Base-by-base conservation (phyloP, 148 eudicot species). In the Heliamphora exappendiculata region DNA sequence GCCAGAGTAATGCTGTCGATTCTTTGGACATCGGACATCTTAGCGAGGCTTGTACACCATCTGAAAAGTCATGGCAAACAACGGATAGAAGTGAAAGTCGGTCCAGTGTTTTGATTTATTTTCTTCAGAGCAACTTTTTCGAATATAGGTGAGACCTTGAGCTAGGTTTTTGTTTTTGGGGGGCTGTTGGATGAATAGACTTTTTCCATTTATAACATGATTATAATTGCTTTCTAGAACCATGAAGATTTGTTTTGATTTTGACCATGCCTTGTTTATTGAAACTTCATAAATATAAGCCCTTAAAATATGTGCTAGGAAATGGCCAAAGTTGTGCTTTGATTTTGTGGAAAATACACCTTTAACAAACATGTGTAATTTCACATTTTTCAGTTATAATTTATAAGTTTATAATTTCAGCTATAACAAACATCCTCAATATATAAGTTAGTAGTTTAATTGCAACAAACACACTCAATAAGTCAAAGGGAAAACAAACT, bases 101-200 rank as follows among this genome's bases (percentile, higher is more conserved):
- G 71, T 78, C 88, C 59, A 74, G 78, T 71, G 71, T 79, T 79
- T 81, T 85, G 83, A 84, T 88, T 81, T 87, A 89, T 75, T 68
- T 77, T 85, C 96, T 95, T 36, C 88, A 78, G 78, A 91, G 91
- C 96, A 92, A 93, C 78, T 67, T 63, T 53, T 81, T 84, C n/a
- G 79, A 91, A 80, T 47, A 84, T 91, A 70, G 84, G 99, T 95
- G 80, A 85, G 90, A 34, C 76, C 67, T 84, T 62, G 62, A 34
- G 58, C 70, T 47, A n/a, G n/a, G n/a, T n/a, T n/a, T 3, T 74
- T 31, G 6, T 29, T 42, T 49, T 31, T 45, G 19, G 16, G n/a
- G n/a, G n/a, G n/a, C n/a, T n/a, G n/a, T n/a, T n/a, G n/a, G n/a
- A n/a, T n/a, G n/a, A n/a, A n/a, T n/a, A n/a, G n/a, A n/a, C n/a